Conservation (phyloP, 1,284 basidiomycete genomes). For the Fomitopsis pinicola region DNA sequence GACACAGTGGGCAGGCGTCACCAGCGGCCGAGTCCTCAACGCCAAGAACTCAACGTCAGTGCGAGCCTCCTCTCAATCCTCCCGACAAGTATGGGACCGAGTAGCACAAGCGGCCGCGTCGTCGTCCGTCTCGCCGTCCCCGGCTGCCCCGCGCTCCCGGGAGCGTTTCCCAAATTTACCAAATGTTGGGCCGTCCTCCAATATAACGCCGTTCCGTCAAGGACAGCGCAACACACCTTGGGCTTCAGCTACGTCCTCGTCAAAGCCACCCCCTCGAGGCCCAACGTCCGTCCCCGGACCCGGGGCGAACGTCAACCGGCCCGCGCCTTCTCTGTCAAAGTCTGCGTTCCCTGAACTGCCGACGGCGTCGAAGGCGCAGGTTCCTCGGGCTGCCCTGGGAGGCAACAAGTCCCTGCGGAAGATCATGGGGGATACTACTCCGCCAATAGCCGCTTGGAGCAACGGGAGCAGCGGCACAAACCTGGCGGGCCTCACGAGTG, state of each 20-base stretch:
- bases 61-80: constrained; percentile 51
- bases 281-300: constrained; percentile 27
- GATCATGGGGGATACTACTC: constrained; percentile 55
- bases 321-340: constrained; percentile 45
- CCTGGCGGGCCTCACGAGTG: constrained; percentile 50
- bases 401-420: constrained; percentile 69
- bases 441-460: constrained; percentile 49
- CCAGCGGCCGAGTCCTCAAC: constrained; percentile 78
- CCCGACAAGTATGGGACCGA: constrained; percentile 77
- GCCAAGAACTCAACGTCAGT: constrained; percentile 73
- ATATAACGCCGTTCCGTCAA: constrained; percentile 37
- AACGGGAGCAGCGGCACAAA: constrained; percentile 43
- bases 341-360: constrained; percentile 74
- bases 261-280: constrained; percentile 6
- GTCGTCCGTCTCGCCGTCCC: constrained; percentile 34
- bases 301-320: constrained; percentile 25
- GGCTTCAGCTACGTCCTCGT: constrained; percentile 30
- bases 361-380: constrained; percentile 31
- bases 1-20: constrained; percentile 71
- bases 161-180: constrained; percentile 47
- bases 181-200: constrained; percentile 24
- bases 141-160: constrained; percentile 20
- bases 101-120: constrained; percentile 82
- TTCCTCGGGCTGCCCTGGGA: constrained; percentile 47
- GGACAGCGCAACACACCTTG: constrained; percentile 54